Conservation (phyloP, 2,329 filamentous ascomycete genomes). For the Xylaria sp. region DNA sequence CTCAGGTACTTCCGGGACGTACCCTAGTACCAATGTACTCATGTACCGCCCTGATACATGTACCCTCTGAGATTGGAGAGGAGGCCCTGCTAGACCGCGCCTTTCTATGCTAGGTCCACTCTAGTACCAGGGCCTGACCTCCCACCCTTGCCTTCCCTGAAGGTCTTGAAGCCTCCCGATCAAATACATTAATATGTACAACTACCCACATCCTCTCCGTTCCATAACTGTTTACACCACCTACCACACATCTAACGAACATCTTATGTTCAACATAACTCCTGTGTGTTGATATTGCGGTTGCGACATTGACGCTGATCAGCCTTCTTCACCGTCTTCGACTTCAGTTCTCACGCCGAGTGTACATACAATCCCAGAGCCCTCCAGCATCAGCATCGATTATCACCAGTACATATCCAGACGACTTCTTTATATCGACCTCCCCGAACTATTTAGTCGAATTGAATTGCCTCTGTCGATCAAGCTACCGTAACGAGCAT, state of each 20-base stretch:
- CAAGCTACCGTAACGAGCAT: slow-evolving; percentile 39
- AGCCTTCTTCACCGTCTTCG: slow-evolving; percentile 34
- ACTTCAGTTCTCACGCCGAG: slow-evolving; percentile 29
- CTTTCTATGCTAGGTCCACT: slow-evolving; percentile 40
- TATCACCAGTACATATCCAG: slow-evolving; percentile 7
- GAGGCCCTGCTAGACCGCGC: slow-evolving; percentile 45
- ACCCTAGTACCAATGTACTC: slow-evolving; percentile 34
- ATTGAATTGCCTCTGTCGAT: slow-evolving; percentile 24
- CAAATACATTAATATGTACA: slow-evolving; percentile 50
- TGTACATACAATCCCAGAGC: slow-evolving; percentile 31
- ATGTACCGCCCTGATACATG: slow-evolving; percentile 30
- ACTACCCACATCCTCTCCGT: slow-evolving; percentile 46
- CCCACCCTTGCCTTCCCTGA: slow-evolving; percentile 38
- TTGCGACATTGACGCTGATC: slow-evolving; percentile 41
- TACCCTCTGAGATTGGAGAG: slow-evolving; percentile 34
- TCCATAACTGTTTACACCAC: slow-evolving; percentile 31
- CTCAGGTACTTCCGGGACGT: slow-evolving; percentile 33
- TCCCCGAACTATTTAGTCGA: slow-evolving; percentile 8
- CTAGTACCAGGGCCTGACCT: slow-evolving; percentile 34
- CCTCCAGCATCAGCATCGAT: slow-evolving; percentile 12
- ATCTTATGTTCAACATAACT: slow-evolving; percentile 38
- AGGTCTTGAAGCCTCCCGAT: slow-evolving; percentile 43
- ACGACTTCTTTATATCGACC: slow-evolving; percentile 6
- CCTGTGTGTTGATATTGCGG: slow-evolving; percentile 35
- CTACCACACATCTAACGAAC: slow-evolving; percentile 41